Percentiles rank a stretch among this genome's conserved stretches.
phyloP scores from a whole-genome alignment of 2,329 filamentous ascomycete genomes.

The Mollisia scopiformis region DNA sequence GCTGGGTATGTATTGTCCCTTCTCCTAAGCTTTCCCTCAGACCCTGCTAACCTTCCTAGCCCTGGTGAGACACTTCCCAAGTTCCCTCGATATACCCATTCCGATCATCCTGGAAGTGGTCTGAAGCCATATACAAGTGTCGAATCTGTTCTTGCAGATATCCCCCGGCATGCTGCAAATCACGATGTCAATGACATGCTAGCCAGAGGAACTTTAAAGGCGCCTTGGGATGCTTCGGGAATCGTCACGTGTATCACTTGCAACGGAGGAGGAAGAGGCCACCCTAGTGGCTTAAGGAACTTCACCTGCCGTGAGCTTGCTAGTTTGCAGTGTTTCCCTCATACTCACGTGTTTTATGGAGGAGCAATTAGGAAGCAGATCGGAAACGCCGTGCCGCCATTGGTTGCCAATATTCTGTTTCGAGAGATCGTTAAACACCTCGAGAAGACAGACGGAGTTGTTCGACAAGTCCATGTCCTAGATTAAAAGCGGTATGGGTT shows the following conservation, averaged over 20 bases:
- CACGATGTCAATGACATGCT: slow-evolving; percentile 29
- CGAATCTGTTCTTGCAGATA: slow-evolving; percentile 27
- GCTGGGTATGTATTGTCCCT: slow-evolving; percentile 35
- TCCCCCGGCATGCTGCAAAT: slow-evolving; percentile 43
- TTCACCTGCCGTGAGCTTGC: slow-evolving; percentile 70
- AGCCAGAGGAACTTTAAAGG: neutral
- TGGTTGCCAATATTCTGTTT: slow-evolving; percentile 47
- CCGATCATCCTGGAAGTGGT: slow-evolving; percentile 39
- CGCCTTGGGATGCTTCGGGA: slow-evolving; percentile 47
- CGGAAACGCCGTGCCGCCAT: slow-evolving; percentile 78
- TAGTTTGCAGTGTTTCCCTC: slow-evolving; percentile 70
- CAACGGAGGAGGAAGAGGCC: slow-evolving; percentile 56
- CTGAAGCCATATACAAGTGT: slow-evolving; percentile 49
- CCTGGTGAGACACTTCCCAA: slow-evolving; percentile 71
- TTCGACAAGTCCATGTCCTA: slow-evolving; percentile 6
- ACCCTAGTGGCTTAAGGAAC: slow-evolving; percentile 63
- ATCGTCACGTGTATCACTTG: slow-evolving; percentile 63
- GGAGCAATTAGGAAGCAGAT: slow-evolving; percentile 63
- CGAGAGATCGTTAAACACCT: slow-evolving; percentile 42
- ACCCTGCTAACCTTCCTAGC: slow-evolving; percentile 37
- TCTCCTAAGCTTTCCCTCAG: neutral
- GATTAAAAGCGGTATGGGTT: neutral
- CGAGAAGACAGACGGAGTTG: slow-evolving; percentile 22
- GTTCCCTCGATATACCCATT: slow-evolving; percentile 66
- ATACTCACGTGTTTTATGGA: slow-evolving; percentile 56